phyloP scores from a whole-genome alignment of 164 flowering plant species.

The Houttuynia cordata region DNA sequence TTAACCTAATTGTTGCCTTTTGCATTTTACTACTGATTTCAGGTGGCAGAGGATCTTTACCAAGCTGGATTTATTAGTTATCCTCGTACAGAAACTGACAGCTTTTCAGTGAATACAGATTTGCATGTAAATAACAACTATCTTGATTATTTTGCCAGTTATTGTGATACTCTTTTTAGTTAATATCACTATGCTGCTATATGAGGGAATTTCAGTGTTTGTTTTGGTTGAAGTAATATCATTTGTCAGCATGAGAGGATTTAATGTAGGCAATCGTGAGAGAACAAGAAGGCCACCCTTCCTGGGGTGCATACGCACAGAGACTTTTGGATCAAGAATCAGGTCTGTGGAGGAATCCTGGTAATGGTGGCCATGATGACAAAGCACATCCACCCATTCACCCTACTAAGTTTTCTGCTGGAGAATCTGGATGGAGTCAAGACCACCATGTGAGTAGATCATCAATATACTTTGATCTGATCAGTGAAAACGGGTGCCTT shows the following conservation, averaged over 20 bases:
- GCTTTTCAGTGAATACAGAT: constrained; percentile 66
- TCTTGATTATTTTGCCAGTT: not conserved
- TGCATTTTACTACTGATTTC: not conserved
- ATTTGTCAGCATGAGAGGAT: not conserved
- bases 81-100: constrained; percentile 96
- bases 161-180: not conserved
- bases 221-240: not conserved
- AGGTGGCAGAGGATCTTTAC: constrained; percentile 98
- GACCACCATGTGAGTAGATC: constrained; percentile 50
- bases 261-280: constrained; percentile 59
- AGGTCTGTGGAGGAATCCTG: constrained; percentile 86
- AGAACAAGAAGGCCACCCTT: constrained; percentile 82
- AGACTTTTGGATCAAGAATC: constrained; percentile 59
- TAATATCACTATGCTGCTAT: not conserved
- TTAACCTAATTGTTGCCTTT: not conserved
- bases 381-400: constrained; percentile 99
- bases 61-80: constrained; percentile 97
- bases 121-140: constrained; percentile 48
- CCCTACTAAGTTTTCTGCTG: constrained; percentile 88
- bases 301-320: constrained; percentile 90
- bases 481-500: not conserved
- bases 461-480: not conserved
- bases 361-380: constrained; percentile 93
- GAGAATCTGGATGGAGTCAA: constrained; percentile 82
- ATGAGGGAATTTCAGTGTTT: not conserved